phyloP scores from a whole-genome alignment of 495 filamentous ascomycete genomes.

The Podospora pseudoanserina region DNA sequence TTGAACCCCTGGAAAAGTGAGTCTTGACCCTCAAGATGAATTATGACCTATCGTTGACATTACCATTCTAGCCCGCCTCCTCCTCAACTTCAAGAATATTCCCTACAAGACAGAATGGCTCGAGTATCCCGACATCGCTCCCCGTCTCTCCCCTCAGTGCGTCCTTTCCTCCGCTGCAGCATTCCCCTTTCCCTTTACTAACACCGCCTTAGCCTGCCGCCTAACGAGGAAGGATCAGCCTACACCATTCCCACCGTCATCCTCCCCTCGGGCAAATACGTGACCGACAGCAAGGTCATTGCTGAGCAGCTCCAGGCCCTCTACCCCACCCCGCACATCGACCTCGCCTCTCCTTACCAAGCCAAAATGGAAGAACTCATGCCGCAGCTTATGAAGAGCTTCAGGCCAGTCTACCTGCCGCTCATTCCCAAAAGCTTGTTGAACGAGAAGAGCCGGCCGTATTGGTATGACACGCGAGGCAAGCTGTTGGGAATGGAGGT shows the following conservation, averaged over 20 bases:
- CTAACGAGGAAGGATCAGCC: constrained; percentile 9
- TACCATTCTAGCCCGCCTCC: constrained; percentile 46
- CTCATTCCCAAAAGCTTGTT: constrained; percentile 39
- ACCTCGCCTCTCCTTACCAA: constrained; percentile 46
- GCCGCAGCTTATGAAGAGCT: constrained; percentile 6
- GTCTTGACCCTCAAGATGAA: constrained; percentile 11
- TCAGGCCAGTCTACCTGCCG: constrained; percentile 34
- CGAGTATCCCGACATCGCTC: constrained; percentile 59
- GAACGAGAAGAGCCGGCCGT: constrained; percentile 35
- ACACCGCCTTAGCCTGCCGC: constrained; percentile 32
- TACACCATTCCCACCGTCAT: constrained; percentile 56
- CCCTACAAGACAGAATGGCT: constrained; percentile 62
- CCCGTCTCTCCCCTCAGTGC: constrained; percentile 29
- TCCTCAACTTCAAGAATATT: constrained; percentile 60
- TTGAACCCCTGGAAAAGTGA: constrained; percentile 61
- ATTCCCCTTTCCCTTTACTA: not conserved
- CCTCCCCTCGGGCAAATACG: constrained; percentile 48
- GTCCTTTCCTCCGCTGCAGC: constrained; percentile 12
- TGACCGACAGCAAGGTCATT: constrained; percentile 58
- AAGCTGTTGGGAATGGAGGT: constrained; percentile 43
- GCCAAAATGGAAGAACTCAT: constrained; percentile 31
- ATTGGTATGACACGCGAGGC: constrained; percentile 45
- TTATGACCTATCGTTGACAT: not conserved
- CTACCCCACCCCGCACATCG: constrained; percentile 51
- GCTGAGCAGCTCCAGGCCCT: constrained; percentile 47